Evolutionary conservation across 768 basidiomycete genomes (phyloP), one percentile per base, ranked within the genome.

Genomic region (Boletus vinaceobasis): DNA sequence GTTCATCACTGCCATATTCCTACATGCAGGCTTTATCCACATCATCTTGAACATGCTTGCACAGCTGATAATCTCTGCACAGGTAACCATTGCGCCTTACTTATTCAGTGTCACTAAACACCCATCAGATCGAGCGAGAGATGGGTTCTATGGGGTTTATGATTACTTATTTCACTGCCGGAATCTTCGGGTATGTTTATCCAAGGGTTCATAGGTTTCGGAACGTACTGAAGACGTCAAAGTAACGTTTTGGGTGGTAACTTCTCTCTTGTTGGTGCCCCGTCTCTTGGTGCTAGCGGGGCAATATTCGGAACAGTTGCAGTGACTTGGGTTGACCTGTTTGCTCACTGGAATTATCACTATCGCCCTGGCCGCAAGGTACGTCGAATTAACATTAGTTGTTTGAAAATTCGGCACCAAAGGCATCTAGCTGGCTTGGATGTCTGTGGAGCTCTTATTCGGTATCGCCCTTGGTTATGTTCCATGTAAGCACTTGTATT

Each of bases 11-110:
- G 81, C 94, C 9, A 88, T 96, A 48, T 97, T 98, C 67, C 73
- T 98, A 6, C 96, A 98, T 62, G 97, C 93, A 11, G 96, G 96
- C n/a, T 77, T 99, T 53, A 77, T 99, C n/a, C 96, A 99, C 68
- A 77, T 96, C 35, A 60, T 87, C 5, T 66, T 99, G 56, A 99
- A 99, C 67, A 88, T 98, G 86, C 67, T 95, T 29, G 94, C 87
- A 14, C 95, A 96, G 62, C 68, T 89, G 53, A 83, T 81, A 0
- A 74, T 89, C n/a, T 88, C 87, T 7, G 89, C 87, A 35, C 86
- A 90, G 72, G 91, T 89, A 64, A 61, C 52, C 50, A 44, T 52
- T 21, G 43, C 29, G 15, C 21, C 27, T 4, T 14, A 35, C 32
- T 13, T 51, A 35, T 26, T 31, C 4, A 13, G 17, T 11, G 23